A percentile compares a stretch with the other conserved stretches of the same genome.
Evolutionary conservation across 768 basidiomycete genomes (phyloP).

Genomic region (Serendipita vermifera): DNA sequence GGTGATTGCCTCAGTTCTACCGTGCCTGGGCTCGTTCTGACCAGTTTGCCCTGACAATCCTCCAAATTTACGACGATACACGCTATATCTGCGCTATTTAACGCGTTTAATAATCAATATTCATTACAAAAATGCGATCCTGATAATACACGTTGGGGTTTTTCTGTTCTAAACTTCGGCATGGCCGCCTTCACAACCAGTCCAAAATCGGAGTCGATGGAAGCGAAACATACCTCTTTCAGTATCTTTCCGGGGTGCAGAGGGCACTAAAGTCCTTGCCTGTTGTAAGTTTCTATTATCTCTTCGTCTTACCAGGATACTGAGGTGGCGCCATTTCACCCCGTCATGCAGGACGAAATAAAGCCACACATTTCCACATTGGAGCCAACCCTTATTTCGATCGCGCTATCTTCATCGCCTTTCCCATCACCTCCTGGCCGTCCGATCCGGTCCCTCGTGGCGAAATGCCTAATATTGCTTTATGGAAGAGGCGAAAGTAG

Average conservation of each 20-base stretch:
- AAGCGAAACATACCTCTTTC: constrained; percentile 71
- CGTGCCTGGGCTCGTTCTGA: too few species aligned
- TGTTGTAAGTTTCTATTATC: constrained; percentile 33
- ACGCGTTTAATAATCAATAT: too few species aligned
- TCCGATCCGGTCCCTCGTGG: constrained; percentile 64
- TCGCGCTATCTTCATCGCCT: constrained; percentile 47
- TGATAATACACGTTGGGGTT: too few species aligned
- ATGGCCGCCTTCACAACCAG: too few species aligned
- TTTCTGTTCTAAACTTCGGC: too few species aligned
- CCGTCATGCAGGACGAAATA: constrained; percentile 41
- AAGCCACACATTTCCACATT: constrained; percentile 50
- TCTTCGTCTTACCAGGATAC: not conserved
- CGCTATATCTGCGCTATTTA: too few species aligned
- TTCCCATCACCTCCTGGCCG: constrained; percentile 73
- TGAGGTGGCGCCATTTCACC: not conserved
- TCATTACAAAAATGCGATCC: too few species aligned
- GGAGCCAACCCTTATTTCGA: constrained; percentile 51
- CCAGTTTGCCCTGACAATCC: too few species aligned
- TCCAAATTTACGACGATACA: too few species aligned
- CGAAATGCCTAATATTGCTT: constrained; percentile 59
- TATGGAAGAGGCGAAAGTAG: constrained; percentile 74
- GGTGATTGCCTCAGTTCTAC: too few species aligned
- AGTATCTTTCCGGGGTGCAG: constrained; percentile 64
- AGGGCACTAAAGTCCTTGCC: constrained; percentile 37
- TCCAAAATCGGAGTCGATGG: constrained; percentile 57